These are phyloP conservation scores for Hygrophoropsis aurantiaca DNA, from an alignment of 768 basidiomycete genomes.

Conservation along the genomic window DNA sequence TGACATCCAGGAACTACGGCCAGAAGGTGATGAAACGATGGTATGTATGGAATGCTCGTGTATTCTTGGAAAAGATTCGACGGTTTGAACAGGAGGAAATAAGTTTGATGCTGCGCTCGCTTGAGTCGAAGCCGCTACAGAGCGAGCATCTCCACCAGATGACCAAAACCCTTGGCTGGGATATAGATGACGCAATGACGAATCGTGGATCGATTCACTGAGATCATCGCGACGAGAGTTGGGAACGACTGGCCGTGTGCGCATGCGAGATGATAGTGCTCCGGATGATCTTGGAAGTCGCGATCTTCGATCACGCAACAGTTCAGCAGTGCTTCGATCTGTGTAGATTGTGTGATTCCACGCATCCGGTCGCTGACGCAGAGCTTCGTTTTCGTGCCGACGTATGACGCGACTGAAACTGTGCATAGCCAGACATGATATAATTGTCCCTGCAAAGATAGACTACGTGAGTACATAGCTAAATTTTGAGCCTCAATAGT, in stretches of 20 bases:
- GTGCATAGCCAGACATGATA: constrained; percentile 56
- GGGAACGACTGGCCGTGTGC: constrained; percentile 4
- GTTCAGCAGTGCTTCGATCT: constrained; percentile 12
- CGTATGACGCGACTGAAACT: constrained; percentile 59
- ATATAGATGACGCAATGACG: constrained; percentile 8
- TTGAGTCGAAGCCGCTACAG: constrained; percentile 11
- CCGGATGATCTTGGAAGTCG: background rate
- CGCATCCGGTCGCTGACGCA: constrained; percentile 47
- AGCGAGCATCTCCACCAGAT: constrained; percentile 10
- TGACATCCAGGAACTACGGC: background rate
- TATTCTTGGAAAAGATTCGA: constrained; percentile 6
- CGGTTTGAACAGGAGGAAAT: constrained; percentile 8
- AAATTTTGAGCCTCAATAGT: background rate
- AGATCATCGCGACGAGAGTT: background rate
- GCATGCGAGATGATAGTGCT: constrained; percentile 2
- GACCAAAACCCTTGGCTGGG: constrained; percentile 4
- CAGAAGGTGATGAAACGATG: background rate
- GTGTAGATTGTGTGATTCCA: constrained; percentile 38
- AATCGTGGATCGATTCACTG: constrained; percentile 1
- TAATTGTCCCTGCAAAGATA: constrained; percentile 49
- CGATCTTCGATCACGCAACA: constrained; percentile 6
- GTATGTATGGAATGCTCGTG: background rate
- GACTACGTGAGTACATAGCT: too few species aligned
- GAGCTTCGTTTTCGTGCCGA: constrained; percentile 58
- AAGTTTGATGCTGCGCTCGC: constrained; percentile 13